These are phyloP conservation scores for Plasmodium inui DNA, from an alignment of 169 alveolate species.

Conservation along the genomic window DNA sequence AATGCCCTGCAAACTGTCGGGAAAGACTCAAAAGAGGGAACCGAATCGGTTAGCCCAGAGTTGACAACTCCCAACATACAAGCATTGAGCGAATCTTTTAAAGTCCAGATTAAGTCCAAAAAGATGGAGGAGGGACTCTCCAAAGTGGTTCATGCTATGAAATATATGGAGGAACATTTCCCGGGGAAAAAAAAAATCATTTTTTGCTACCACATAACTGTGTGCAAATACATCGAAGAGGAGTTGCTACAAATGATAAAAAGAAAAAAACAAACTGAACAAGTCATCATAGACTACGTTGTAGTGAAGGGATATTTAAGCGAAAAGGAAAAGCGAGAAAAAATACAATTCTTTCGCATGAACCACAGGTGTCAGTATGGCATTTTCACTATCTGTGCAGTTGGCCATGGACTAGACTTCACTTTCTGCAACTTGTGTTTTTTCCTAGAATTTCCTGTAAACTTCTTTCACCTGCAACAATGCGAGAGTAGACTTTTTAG, in stretches of 20 bases:
- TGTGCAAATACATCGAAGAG: constrained; percentile 46
- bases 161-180: constrained; percentile 26
- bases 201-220: constrained; percentile 51
- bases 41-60: background rate
- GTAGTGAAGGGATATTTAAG: constrained; percentile 15
- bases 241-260: constrained; percentile 43
- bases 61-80: constrained; percentile 5
- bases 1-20: background rate
- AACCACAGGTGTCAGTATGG: constrained; percentile 40
- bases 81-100: constrained; percentile 9
- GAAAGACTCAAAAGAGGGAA: background rate
- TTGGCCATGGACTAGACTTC: constrained; percentile 64
- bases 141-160: constrained; percentile 20
- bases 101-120: constrained; percentile 13
- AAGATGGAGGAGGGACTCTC: constrained; percentile 56
- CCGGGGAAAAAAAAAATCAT: constrained; percentile 52
- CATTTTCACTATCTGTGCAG: constrained; percentile 45
- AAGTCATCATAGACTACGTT: constrained; percentile 27
- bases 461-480: constrained; percentile 60
- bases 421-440: constrained; percentile 59
- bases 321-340: constrained; percentile 56
- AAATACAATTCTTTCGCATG: constrained; percentile 25
- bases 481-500: constrained; percentile 64
- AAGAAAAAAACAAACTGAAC: constrained; percentile 27
- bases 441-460: constrained; percentile 45